These are phyloP conservation scores for Hymenoscyphus fraxineus DNA, from an alignment of 2,329 filamentous ascomycete species.

Conservation along the genomic window DNA sequence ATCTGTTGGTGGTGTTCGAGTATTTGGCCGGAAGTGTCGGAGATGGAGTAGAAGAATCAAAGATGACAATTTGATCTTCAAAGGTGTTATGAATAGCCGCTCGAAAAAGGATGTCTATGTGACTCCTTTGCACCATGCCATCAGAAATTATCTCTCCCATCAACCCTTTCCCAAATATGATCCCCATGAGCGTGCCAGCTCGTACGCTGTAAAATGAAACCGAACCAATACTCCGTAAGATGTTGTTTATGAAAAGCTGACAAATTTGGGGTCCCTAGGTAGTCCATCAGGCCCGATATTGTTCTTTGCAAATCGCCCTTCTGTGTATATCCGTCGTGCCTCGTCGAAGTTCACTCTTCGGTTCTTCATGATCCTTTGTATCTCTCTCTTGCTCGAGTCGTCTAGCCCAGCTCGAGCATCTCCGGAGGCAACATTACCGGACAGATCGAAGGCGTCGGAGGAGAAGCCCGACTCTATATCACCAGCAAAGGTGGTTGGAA, in stretches of 20 bases:
- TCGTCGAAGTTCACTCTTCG: slow-evolving; percentile 83
- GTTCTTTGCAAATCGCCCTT: slow-evolving; percentile 80
- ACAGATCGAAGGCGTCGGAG: slow-evolving; percentile 78
- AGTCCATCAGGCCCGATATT: slow-evolving; percentile 84
- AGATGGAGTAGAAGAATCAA: background rate
- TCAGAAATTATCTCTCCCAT: background rate
- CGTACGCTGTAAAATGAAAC: background rate
- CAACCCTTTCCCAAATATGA: background rate
- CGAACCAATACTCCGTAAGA: background rate
- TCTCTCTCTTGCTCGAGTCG: slow-evolving; percentile 72
- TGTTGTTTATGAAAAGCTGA: slow-evolving; percentile 61
- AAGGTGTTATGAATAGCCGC: background rate
- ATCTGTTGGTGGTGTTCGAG: background rate
- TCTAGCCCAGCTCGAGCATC: slow-evolving; percentile 81
- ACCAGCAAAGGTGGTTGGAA: slow-evolving; percentile 72
- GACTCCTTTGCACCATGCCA: background rate
- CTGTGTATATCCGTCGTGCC: slow-evolving; percentile 79
- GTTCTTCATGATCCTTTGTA: slow-evolving; percentile 87
- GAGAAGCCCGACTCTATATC: slow-evolving; percentile 88
- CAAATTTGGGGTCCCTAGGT: slow-evolving; percentile 90
- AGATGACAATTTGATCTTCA: background rate
- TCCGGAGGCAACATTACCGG: slow-evolving; percentile 72
- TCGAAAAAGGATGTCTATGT: background rate
- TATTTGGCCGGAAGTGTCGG: background rate
- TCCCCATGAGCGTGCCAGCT: background rate